phyloP scores from a whole-genome alignment of 352 stramenopile species.

The Globisporangium cylindrosporum region DNA sequence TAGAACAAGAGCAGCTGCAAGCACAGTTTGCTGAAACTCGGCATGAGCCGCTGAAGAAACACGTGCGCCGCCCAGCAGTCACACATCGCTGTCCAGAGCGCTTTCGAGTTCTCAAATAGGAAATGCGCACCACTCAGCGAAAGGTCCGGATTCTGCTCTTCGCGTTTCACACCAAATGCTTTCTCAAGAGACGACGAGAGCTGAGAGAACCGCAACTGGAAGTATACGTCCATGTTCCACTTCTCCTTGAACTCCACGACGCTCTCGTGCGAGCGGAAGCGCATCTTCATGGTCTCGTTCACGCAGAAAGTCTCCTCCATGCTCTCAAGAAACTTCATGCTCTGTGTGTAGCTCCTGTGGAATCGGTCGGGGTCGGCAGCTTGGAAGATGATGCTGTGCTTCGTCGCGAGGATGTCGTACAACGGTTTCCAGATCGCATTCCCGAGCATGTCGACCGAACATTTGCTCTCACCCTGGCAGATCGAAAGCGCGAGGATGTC shows the following conservation, averaged over 20 bases:
- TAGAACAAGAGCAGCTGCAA: constrained; percentile 70
- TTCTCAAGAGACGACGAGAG: constrained; percentile 47
- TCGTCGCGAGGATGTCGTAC: constrained; percentile 56
- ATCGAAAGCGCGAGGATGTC: constrained; percentile 56
- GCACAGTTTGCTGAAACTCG: constrained; percentile 67
- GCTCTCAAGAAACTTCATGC: constrained; percentile 60
- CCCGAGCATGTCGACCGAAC: constrained; percentile 71
- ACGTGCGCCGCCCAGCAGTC: constrained; percentile 61
- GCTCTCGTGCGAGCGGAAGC: constrained; percentile 70
- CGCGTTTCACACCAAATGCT: constrained; percentile 38
- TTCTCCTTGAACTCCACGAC: constrained; percentile 82
- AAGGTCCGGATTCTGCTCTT: constrained; percentile 18
- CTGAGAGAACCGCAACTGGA: constrained; percentile 67
- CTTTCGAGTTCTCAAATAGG: constrained; percentile 50
- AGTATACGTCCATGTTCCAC: constrained; percentile 89
- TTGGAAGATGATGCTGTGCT: constrained; percentile 82
- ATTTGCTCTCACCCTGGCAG: constrained; percentile 66
- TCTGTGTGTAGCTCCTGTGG: constrained; percentile 78
- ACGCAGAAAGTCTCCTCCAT: constrained; percentile 58
- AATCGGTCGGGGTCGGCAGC: constrained; percentile 74
- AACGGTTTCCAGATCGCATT: constrained; percentile 84
- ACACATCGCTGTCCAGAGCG: constrained; percentile 43
- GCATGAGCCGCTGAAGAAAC: constrained; percentile 53
- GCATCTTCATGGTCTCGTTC: constrained; percentile 50
- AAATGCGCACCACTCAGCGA: constrained; percentile 20